These are phyloP conservation scores for Lasiodiplodia citricola DNA, from an alignment of 2,329 filamentous ascomycete genomes.

Conservation along the genomic window DNA sequence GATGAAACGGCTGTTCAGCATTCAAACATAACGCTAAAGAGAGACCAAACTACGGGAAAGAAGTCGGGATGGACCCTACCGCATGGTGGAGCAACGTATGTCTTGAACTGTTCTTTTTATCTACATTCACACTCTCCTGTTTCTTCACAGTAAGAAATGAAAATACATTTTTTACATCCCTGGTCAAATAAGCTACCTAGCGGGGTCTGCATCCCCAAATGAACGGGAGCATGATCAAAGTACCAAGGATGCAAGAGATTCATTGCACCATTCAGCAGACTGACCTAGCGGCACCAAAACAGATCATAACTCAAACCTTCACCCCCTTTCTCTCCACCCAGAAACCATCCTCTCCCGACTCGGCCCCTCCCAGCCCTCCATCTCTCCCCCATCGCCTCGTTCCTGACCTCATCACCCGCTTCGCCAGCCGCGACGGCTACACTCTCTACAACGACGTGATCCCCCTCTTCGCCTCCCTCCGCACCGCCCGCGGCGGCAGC, in stretches of 20 bases:
- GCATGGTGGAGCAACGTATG: constrained; percentile 66
- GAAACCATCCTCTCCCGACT: neutral
- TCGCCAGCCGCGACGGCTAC: constrained; percentile 62
- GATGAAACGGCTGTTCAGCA: constrained; percentile 37
- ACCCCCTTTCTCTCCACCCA: constrained; percentile 42
- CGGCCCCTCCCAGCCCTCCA: neutral
- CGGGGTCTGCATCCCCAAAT: neutral
- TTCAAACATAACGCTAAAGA: constrained; percentile 54
- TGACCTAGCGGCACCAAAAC: constrained; percentile 13
- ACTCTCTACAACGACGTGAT: constrained; percentile 53
- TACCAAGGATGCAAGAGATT: no score
- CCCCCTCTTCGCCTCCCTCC: constrained; percentile 52
- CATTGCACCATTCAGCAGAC: no score
- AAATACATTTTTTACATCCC: neutral
- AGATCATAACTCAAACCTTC: constrained; percentile 64
- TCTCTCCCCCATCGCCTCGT: constrained; percentile 44
- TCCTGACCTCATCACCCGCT: constrained; percentile 57
- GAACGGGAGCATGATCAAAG: neutral
- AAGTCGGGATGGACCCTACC: constrained; percentile 55
- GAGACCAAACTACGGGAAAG: constrained; percentile 66
- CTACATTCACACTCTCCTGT: neutral
- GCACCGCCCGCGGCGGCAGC: constrained; percentile 27
- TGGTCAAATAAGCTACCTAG: neutral
- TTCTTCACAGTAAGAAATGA: neutral
- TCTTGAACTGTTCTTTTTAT: constrained; percentile 4